Percentiles rank a stretch among this genome's conserved stretches.
Conservation (phyloP, 805 yeast genomes). For the Brettanomyces sp. region DNA sequence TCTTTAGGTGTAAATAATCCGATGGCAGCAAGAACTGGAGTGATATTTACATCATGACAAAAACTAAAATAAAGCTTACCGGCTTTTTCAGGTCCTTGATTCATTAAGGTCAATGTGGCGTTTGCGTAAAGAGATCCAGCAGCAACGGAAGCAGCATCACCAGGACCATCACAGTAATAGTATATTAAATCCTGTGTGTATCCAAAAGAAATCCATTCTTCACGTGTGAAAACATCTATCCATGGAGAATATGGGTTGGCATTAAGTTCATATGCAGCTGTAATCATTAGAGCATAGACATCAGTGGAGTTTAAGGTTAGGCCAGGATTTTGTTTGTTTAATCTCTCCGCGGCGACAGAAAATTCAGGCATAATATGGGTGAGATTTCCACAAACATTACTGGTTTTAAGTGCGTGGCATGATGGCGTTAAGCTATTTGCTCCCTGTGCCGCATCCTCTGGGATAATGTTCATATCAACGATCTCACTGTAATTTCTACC, state of each 20-base stretch:
- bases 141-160: conserved; percentile 42
- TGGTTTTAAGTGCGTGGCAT: conserved; percentile 22
- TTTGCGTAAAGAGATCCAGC: conserved; percentile 51
- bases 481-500: conserved; percentile 30
- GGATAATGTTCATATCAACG: conserved; percentile 30
- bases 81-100: conserved; percentile 5
- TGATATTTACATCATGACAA: conserved; percentile 60
- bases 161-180: conserved; percentile 56
- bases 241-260: conserved; percentile 55
- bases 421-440: conserved; percentile 42
- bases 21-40: conserved; percentile 48
- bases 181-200: conserved; percentile 47
- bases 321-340: conserved; percentile 43
- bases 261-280: conserved; percentile 66
- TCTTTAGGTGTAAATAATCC: conserved; percentile 37
- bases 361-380: conserved; percentile 9
- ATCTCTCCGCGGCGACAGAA: conserved; percentile 41
- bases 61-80: conserved; percentile 50
- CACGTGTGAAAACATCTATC: conserved; percentile 55
- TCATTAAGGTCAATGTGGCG: conserved; percentile 31
- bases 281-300: conserved; percentile 38
- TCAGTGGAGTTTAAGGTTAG: conserved; percentile 42
- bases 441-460: conserved; percentile 39
- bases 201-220: conserved; percentile 51
- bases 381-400: conserved; percentile 28